Percentiles rank a stretch among this genome's conserved stretches.
phyloP scores from a whole-genome alignment of 495 filamentous ascomycete genomes.

The Parmelia sp. region DNA sequence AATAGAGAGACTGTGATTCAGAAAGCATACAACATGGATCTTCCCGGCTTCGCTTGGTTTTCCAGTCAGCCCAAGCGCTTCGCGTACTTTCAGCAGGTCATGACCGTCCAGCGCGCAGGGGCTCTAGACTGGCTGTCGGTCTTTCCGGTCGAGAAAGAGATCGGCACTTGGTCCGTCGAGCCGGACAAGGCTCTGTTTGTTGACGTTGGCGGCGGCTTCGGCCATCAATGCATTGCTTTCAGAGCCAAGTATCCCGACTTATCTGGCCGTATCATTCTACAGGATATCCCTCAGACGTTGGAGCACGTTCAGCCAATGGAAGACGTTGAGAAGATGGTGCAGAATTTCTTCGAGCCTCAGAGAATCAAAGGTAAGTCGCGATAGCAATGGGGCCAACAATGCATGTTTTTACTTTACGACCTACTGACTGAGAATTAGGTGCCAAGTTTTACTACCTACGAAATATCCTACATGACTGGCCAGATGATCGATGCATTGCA shows the following conservation, averaged over 20 bases:
- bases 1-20: not conserved
- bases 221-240: conserved; percentile 46
- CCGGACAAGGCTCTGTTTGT: conserved; percentile 42
- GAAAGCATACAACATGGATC: not conserved
- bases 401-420: no score
- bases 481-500: conserved; percentile 34
- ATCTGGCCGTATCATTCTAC: conserved; percentile 42
- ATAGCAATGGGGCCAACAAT: no score
- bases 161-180: not conserved
- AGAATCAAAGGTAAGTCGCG: conserved; percentile 37
- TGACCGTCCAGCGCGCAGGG: not conserved
- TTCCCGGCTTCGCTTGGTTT: conserved; percentile 25
- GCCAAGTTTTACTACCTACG: conserved; percentile 45
- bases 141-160: not conserved
- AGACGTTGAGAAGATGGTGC: conserved; percentile 36
- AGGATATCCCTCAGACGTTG: conserved; percentile 46
- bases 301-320: conserved; percentile 34
- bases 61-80: conserved; percentile 16
- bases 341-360: conserved; percentile 50
- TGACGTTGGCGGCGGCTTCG: conserved; percentile 49
- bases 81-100: not conserved
- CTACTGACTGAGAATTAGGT: no score
- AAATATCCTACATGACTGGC: conserved; percentile 42
- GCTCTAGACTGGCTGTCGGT: not conserved
- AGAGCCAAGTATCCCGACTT: conserved; percentile 38